Percentiles rank a stretch among this genome's conserved stretches.
Conservation (phyloP, 2,329 filamentous ascomycete genomes). For the Ascochyta koolunga region DNA sequence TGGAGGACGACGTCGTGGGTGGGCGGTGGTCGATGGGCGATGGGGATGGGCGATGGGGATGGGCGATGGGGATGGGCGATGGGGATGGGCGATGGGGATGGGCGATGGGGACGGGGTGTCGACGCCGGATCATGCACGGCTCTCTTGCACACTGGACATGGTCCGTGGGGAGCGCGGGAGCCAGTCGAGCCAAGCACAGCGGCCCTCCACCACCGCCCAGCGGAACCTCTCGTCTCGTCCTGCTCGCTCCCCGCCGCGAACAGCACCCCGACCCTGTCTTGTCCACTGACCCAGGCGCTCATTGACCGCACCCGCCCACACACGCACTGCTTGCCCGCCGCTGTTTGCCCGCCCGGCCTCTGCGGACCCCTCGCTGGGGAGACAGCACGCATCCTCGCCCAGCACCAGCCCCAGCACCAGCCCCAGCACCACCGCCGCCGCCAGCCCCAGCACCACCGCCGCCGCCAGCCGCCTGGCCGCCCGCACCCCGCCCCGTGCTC, state of each 20-base stretch:
- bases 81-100: background rate
- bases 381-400: constrained; percentile 6
- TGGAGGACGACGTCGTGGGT: background rate
- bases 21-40: background rate
- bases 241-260: constrained; percentile 1
- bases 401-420: no score
- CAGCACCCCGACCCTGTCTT: constrained; percentile 4
- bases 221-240: constrained; percentile 3
- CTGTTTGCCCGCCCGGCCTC: background rate
- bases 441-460: constrained; percentile 1
- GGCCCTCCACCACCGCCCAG: background rate
- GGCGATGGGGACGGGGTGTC: constrained; percentile 4
- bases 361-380: constrained; percentile 17
- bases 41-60: background rate
- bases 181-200: background rate
- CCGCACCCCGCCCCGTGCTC: constrained; percentile 12
- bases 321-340: background rate
- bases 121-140: background rate
- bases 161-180: background rate
- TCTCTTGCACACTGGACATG: background rate
- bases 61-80: constrained; percentile 1
- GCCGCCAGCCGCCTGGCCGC: constrained; percentile 13
- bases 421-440: no score
- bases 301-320: constrained; percentile 3
- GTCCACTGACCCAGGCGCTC: background rate